A percentile compares a stretch with the other conserved stretches of the same genome.
Evolutionary conservation across 805 yeast genomes (phyloP).

Genomic region (Wickerhamomyces sydowiorum): DNA sequence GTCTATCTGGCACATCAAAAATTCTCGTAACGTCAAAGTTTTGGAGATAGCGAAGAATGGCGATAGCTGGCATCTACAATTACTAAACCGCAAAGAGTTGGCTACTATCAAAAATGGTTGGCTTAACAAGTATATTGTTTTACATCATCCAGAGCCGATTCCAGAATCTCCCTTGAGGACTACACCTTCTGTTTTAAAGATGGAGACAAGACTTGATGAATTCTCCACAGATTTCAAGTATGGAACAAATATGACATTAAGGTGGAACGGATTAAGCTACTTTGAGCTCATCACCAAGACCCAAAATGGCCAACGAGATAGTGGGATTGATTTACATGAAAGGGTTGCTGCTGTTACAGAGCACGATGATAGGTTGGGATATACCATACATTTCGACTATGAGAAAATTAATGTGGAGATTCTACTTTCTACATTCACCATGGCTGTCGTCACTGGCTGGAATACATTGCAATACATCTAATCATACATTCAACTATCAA

Average conservation of each 20-base stretch:
- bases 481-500: not conserved
- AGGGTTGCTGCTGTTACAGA: conserved; percentile 14
- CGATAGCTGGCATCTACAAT: conserved; percentile 16
- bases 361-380: conserved; percentile 8
- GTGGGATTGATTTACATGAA: conserved; percentile 7
- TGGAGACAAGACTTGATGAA: conserved; percentile 1
- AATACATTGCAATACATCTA: not conserved
- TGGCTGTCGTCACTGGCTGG: conserved; percentile 3
- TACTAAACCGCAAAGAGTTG: conserved; percentile 6
- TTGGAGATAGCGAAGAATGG: conserved; percentile 3
- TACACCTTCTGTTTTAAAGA: conserved; percentile 15
- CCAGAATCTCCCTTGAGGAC: conserved; percentile 13
- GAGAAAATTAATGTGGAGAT: conserved; percentile 19
- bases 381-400: conserved; percentile 13
- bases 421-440: conserved; percentile 16
- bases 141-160: conserved; percentile 5
- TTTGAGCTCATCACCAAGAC: conserved; percentile 14
- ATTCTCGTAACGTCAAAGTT: not conserved
- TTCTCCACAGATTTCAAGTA: conserved; percentile 10
- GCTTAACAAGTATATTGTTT: conserved; percentile 14
- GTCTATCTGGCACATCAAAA: not conserved
- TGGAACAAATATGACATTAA: conserved; percentile 11
- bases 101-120: conserved; percentile 12
- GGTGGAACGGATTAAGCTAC: conserved; percentile 19
- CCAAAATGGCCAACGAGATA: conserved; percentile 2